Evolutionary conservation across 2,329 filamentous ascomycete genomes (phyloP), one percentile per base, ranked within the genome.

Genomic region (Exophiala sp.): DNA sequence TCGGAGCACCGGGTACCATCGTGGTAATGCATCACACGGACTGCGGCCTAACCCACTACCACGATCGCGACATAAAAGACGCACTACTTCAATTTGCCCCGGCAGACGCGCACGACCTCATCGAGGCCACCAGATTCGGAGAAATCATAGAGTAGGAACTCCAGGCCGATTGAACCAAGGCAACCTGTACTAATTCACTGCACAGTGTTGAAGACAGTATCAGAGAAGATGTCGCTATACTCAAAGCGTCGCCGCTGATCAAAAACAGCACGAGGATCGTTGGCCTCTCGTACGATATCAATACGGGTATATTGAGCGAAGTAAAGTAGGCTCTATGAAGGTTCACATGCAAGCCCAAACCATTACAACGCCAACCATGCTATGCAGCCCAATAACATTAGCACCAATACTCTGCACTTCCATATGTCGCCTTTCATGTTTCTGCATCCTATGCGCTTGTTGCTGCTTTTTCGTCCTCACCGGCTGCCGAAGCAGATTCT

Each of bases 11-110:
- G 5, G 48, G 42, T 2, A 47, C 52, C 12, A 51, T 55, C 14
- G 43, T 55, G 14, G 47, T 55, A 8, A 50, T 55, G 41, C 52
- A 55, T 35, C 52, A 55, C 24, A 55, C 52, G 3, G 50, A 54
- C 29, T 54, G 52, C 45, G 52, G 52, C 6, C 21, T 54, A 29
- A 54, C 32, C 34, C 46, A 54, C 50, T 54, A 43, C n/a, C 52
- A 54, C 34, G 45, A 54, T 21, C 10, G 21, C 4, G 52, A 54
- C 14, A 44, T 54, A 21, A 49, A 44, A 36, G 43, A 45, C 8
- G 52, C 45, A 12, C 38, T 54, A 3, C 12, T 54, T 6, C 46
- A 54, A 24, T 12, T 49, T 24, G 45, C 20, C 35, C 52, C 52
- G 2, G 7, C 5, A 5, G 32, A 49, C 1, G 21, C 52, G 12